Conservation (phyloP, 164 flowering plant genomes). For the Piper longum region DNA sequence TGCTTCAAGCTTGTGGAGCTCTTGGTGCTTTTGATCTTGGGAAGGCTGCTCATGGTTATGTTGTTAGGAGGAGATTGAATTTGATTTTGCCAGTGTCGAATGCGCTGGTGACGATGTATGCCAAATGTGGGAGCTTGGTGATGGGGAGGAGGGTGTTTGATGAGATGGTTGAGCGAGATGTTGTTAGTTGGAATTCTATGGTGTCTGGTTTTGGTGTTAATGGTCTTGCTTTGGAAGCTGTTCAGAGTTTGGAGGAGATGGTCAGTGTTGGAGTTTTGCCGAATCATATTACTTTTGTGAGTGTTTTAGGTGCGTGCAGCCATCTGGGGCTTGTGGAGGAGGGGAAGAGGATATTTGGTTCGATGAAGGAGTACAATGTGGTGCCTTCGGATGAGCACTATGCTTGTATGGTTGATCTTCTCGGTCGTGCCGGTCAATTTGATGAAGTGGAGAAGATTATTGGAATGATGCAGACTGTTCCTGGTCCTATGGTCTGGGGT, state of each 20-base stretch:
- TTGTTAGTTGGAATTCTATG: constrained; percentile 16
- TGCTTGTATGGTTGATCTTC: constrained; percentile 17
- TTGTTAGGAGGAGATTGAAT: constrained; percentile 61
- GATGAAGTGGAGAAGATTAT: constrained; percentile 11
- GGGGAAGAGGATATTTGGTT: constrained; percentile 6
- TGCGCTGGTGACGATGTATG: constrained; percentile 61
- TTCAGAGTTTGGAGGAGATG: constrained; percentile 9
- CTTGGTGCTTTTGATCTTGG: constrained; percentile 68
- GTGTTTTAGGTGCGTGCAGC: constrained; percentile 13
- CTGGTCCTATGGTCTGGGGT: constrained; percentile 14
- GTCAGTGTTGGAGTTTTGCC: constrained; percentile 4
- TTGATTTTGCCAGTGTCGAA: constrained; percentile 45
- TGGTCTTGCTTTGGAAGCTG: constrained; percentile 10
- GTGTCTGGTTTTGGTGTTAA: constrained; percentile 11
- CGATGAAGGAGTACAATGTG: constrained; percentile 4
- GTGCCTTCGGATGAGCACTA: constrained; percentile 10
- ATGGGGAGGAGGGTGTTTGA: constrained; percentile 33
- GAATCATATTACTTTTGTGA: constrained; percentile 8
- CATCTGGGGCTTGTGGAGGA: constrained; percentile 13
- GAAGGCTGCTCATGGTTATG: constrained; percentile 49
- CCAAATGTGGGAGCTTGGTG: constrained; percentile 56
- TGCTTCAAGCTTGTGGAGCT: constrained; percentile 76
- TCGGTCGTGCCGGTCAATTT: constrained; percentile 15
- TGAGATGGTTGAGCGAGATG: constrained; percentile 4
- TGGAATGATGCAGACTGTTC: constrained; percentile 9